phyloP scores from a whole-genome alignment of 2,329 filamentous ascomycete genomes.

The Phialemoniopsis sp. region DNA sequence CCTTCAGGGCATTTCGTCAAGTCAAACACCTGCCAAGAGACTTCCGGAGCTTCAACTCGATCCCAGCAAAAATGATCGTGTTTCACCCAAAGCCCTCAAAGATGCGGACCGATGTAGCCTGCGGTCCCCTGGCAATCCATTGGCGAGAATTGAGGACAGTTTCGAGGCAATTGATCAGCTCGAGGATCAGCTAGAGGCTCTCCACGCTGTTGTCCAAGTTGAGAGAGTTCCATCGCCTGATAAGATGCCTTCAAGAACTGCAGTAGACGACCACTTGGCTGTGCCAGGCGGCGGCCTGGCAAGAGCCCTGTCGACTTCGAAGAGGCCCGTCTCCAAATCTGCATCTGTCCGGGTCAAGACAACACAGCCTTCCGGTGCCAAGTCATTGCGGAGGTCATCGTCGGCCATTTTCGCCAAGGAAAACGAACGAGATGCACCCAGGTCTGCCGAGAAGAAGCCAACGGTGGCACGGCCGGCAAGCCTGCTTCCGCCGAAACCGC shows the following conservation, averaged over 20 bases:
- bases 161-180: conserved; percentile 58
- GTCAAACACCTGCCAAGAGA: too few species aligned
- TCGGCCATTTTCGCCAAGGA: conserved; percentile 30
- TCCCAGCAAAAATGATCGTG: background rate
- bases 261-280: too few species aligned
- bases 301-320: conserved; percentile 10
- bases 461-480: conserved; percentile 29
- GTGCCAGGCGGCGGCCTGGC: background rate
- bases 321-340: conserved; percentile 15
- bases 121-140: conserved; percentile 8
- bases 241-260: conserved; percentile 14
- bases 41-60: background rate
- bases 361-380: conserved; percentile 20
- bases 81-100: conserved; percentile 4
- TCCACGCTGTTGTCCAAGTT: conserved; percentile 33
- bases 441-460: conserved; percentile 19
- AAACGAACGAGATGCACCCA: conserved; percentile 16
- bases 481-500: conserved; percentile 39
- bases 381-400: conserved; percentile 35
- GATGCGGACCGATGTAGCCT: background rate
- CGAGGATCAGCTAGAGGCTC: conserved; percentile 57
- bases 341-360: conserved; percentile 37
- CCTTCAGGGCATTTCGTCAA: too few species aligned
- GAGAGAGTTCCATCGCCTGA: conserved; percentile 24
- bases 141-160: conserved; percentile 56